These are phyloP conservation scores for Rhodotorula diobovata DNA, from an alignment of 768 basidiomycete genomes.

Conservation along the genomic window DNA sequence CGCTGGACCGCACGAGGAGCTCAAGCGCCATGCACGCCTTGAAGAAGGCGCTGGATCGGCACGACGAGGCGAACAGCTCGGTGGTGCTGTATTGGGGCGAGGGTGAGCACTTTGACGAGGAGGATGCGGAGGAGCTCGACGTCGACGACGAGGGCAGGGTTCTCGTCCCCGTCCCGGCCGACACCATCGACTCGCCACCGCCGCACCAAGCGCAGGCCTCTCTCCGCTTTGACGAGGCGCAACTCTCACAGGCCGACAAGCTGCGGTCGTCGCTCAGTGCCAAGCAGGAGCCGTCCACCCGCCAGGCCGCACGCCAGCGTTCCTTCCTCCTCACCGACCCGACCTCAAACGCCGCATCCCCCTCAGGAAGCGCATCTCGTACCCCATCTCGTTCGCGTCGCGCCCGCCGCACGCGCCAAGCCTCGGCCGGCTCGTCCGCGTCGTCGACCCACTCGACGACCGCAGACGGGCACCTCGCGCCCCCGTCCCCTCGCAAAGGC, in stretches of 20 bases:
- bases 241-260: not conserved
- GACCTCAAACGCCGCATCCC: not conserved
- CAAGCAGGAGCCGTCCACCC: not conserved
- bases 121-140: slow-evolving; percentile 9
- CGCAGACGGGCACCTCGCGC: slow-evolving; percentile 9
- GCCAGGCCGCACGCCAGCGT: not conserved
- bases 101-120: slow-evolving; percentile 20
- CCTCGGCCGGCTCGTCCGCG: not conserved
- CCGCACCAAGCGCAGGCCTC: not conserved
- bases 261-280: not conserved
- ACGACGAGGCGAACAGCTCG: slow-evolving; percentile 4
- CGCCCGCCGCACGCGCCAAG: not conserved
- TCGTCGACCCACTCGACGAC: slow-evolving; percentile 2
- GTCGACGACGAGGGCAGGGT: not conserved
- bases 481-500: not conserved
- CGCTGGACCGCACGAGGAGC: not conserved
- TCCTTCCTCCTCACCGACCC: slow-evolving; percentile 20
- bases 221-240: not conserved
- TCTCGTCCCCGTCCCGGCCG: no score
- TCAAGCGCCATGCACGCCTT: not conserved
- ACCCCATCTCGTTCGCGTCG: not conserved
- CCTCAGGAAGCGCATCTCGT: not conserved
- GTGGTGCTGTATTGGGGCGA: not conserved
- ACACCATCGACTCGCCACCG: not conserved
- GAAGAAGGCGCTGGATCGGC: not conserved